Percentiles rank a stretch among this genome's conserved stretches.
These are phyloP conservation scores for Edaphochlamys debaryana DNA, from an alignment of 139 green algal genomes.

Conservation along the genomic window DNA sequence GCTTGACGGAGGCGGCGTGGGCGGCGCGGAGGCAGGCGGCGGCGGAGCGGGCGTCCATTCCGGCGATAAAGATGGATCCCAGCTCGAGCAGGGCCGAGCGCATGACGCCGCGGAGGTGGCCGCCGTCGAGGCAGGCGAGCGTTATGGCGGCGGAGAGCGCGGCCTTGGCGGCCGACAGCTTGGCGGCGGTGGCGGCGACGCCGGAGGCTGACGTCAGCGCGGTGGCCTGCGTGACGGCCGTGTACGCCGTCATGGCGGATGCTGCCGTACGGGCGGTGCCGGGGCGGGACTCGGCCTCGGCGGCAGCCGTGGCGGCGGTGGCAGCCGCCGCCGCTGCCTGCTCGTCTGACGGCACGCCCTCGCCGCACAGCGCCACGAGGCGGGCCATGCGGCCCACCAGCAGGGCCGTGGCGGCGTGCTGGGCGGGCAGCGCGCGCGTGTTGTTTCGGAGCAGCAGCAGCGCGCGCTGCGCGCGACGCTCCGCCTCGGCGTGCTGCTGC, in stretches of 20 bases:
- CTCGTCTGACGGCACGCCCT: background rate
- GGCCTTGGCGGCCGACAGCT: constrained; percentile 4
- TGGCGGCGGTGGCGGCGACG: constrained; percentile 19
- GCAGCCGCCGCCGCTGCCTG: background rate
- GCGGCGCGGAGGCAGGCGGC: constrained; percentile 44
- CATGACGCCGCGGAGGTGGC: constrained; percentile 39
- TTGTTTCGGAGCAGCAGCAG: constrained; percentile 46
- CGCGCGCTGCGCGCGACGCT: background rate
- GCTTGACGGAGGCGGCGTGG: constrained; percentile 24
- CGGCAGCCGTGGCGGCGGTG: too few relatives aligned
- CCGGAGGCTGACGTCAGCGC: background rate
- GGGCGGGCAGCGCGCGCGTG: constrained; percentile 42
- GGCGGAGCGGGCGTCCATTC: constrained; percentile 8
- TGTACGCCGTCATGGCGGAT: too few relatives aligned
- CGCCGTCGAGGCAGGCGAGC: constrained; percentile 38
- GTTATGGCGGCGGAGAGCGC: constrained; percentile 19
- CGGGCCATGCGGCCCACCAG: constrained; percentile 38
- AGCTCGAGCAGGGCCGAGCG: constrained; percentile 53
- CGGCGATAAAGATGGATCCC: constrained; percentile 26
- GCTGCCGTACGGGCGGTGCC: too few relatives aligned
- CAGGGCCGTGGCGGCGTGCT: constrained; percentile 43
- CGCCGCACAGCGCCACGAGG: constrained; percentile 17
- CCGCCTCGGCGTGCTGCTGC: constrained; percentile 15
- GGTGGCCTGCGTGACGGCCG: too few relatives aligned
- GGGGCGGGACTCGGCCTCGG: background rate